Percentiles rank a stretch among this genome's conserved stretches.
Conservation (phyloP, 202 grass and related monocot genomes). For the Saccharum hybrid region DNA sequence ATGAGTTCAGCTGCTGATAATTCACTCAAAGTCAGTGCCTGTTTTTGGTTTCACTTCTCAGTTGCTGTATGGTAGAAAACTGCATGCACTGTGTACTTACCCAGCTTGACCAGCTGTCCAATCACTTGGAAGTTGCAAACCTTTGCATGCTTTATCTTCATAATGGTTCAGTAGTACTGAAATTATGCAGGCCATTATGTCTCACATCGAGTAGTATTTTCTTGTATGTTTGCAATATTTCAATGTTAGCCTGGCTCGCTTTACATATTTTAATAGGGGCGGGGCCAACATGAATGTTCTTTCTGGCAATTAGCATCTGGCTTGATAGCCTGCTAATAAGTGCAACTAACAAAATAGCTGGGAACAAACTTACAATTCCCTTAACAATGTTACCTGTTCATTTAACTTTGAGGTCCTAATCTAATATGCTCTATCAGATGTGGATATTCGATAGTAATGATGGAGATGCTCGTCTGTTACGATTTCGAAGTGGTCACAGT, state of each 20-base stretch:
- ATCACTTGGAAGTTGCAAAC: not conserved
- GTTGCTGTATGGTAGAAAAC: constrained; percentile 4
- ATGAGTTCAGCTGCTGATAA: constrained; percentile 99
- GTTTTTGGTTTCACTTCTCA: constrained; percentile 11
- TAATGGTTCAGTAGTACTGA: constrained; percentile 2
- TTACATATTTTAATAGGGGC: not conserved
- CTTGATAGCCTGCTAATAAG: constrained; percentile 6
- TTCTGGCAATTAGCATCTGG: not conserved
- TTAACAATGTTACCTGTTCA: not conserved
- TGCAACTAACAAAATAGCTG: constrained; percentile 13
- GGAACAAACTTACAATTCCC: not conserved
- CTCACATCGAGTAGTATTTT: not conserved
- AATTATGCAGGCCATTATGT: constrained; percentile 1
- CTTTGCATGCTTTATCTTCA: not conserved
- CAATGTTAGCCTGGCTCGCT: not conserved
- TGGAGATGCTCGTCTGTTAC: constrained; percentile 84
- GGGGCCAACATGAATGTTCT: not conserved
- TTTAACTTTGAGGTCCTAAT: constrained; percentile 29
- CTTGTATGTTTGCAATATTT: constrained; percentile 10
- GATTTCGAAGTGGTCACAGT: constrained; percentile 98
- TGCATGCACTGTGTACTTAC: not conserved
- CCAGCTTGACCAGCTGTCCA: not conserved
- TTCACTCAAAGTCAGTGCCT: constrained; percentile 88
- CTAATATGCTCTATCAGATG: constrained; percentile 68
- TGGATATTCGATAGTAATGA: constrained; percentile 98